Evolutionary conservation across 805 yeast genomes (phyloP), one percentile per base, ranked within the genome.

Genomic region (Saccharomycopsis vini): DNA sequence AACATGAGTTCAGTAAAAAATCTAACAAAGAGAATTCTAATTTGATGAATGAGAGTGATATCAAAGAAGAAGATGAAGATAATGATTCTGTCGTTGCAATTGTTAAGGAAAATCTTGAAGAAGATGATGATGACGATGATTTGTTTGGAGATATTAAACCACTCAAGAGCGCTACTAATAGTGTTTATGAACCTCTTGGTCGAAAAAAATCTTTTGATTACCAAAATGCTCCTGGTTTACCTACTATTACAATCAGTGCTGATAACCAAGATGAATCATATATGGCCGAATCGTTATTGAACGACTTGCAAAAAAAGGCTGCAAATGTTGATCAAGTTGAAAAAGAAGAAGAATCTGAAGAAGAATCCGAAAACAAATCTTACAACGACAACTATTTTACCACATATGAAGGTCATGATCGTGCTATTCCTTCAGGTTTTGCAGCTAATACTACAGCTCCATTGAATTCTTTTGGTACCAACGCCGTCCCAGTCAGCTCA

Each of bases 121-220:
- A 36, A 19, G 33, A 37, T 3, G 45, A 41, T 19, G 16, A 6
- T 38, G 42, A 46, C 16, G 36, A 42, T 18, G 51, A 47, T 31
- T 45, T 47, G 21, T 19, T 46, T 9, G 28, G 22, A 2, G 49
- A 46, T 35, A 38, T 46, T 21, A 30, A 31, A 19, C n/a, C 28
- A 12, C 5, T 43, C 32, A 43, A 43, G 19, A 37, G 42, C 4
- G 26, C 42, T 26, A 36, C 40, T 20, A 26, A 26, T 13, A 24
- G 36, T 5, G 22, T 36, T 3, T 39, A 39, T 26, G n/a, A 20
- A n/a, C 36, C 24, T 28, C 28, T 9, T 5, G 19, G 16, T 21
- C 4, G 12, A 15, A 21, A 16, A 6, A 19, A 5, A 12, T 4
- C 19, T 9, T 32, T 32, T 19, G 20, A 39, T 13, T 10, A 19